phyloP scores from a whole-genome alignment of 2,329 filamentous ascomycete species.

The Aspergillus thermomutatus region DNA sequence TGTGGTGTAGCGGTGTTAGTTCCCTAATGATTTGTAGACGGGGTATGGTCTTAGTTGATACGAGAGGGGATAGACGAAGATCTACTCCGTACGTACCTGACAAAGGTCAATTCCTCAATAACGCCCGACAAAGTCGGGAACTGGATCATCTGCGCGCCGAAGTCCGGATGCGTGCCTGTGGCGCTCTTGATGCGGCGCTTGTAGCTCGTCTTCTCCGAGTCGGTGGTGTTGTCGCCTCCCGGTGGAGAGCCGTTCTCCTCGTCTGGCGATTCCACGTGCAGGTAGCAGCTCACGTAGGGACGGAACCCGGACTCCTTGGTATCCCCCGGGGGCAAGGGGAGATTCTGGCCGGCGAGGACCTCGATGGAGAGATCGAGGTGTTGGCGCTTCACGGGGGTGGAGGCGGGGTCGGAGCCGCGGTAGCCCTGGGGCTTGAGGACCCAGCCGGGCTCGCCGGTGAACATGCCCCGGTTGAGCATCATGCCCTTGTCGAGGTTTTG shows the following conservation, averaged over 20 bases:
- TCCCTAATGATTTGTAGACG: background rate
- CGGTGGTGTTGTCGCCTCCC: conserved; percentile 44
- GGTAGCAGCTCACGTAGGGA: conserved; percentile 73
- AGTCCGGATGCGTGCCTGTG: conserved; percentile 62
- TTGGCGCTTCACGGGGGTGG: conserved; percentile 43
- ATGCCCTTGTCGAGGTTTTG: conserved; percentile 86
- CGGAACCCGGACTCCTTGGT: conserved; percentile 59
- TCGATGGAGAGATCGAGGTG: conserved; percentile 68
- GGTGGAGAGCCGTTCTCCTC: conserved; percentile 44
- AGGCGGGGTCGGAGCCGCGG: conserved; percentile 41
- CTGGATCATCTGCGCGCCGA: conserved; percentile 56
- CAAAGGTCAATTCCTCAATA: conserved; percentile 67
- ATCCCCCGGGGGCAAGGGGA: conserved; percentile 62
- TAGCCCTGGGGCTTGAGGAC: conserved; percentile 78
- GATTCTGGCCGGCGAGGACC: conserved; percentile 71
- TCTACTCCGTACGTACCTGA: conserved; percentile 63
- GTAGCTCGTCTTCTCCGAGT: conserved; percentile 45
- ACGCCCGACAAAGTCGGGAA: conserved; percentile 58
- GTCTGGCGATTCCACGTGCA: conserved; percentile 71
- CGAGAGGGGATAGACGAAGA: conserved; percentile 10
- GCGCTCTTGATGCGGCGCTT: conserved; percentile 57
- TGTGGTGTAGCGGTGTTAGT: conserved; percentile 26
- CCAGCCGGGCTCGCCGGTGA: conserved; percentile 76
- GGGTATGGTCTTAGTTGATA: background rate
- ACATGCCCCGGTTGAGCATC: conserved; percentile 96